phyloP scores from a whole-genome alignment of 352 stramenopile species.

The Pythium coloratum region DNA sequence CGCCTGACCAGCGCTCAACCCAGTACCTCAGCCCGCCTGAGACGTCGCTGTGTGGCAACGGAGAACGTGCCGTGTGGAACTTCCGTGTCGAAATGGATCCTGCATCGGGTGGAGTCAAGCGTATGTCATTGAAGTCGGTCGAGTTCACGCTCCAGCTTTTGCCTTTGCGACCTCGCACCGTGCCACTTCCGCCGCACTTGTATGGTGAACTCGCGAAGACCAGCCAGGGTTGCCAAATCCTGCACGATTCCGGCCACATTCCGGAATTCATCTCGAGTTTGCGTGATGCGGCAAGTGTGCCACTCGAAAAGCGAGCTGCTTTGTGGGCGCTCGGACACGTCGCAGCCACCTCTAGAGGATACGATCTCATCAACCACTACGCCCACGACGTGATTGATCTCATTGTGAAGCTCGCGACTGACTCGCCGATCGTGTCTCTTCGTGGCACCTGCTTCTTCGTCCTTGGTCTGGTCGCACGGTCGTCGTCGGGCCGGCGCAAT shows the following conservation, averaged over 20 bases:
- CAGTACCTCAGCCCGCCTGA: constrained; percentile 69
- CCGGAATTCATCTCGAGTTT: constrained; percentile 83
- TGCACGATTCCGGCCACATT: constrained; percentile 78
- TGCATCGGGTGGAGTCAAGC: constrained; percentile 60
- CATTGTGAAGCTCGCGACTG: constrained; percentile 84
- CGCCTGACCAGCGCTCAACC: constrained; percentile 73
- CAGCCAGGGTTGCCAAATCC: constrained; percentile 73
- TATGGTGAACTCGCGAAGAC: constrained; percentile 89
- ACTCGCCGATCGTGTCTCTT: constrained; percentile 82
- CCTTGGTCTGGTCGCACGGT: constrained; percentile 72
- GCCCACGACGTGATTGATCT: constrained; percentile 81
- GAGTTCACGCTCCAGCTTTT: constrained; percentile 88
- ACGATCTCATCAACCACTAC: constrained; percentile 81
- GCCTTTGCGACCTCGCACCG: constrained; percentile 70
- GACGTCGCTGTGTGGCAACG: constrained; percentile 75
- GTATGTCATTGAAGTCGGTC: constrained; percentile 84
- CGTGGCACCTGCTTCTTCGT: constrained; percentile 88
- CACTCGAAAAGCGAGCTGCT: constrained; percentile 82
- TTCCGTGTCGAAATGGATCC: constrained; percentile 88
- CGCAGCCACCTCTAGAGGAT: constrained; percentile 71
- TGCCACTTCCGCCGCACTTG: constrained; percentile 79
- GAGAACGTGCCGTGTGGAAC: constrained; percentile 86
- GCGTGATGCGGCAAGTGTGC: constrained; percentile 77
- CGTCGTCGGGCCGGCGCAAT: constrained; percentile 55
- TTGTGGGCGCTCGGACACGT: constrained; percentile 86